Base-by-base conservation (phyloP, 768 basidiomycete genomes). In the Russula sp. region DNA sequence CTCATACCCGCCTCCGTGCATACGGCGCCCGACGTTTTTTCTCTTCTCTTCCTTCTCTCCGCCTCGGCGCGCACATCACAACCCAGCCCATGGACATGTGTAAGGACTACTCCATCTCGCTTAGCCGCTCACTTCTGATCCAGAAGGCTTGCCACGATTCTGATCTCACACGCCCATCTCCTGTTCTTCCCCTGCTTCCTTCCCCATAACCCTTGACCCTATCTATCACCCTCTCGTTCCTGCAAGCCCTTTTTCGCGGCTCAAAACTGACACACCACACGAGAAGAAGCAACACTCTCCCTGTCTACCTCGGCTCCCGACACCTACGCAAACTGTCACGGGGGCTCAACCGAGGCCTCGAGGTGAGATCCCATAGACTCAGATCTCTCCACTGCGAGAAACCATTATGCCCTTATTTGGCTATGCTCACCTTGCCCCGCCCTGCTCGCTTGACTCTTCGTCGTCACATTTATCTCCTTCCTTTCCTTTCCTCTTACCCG, bases 121-220 rank as follows among this genome's bases (percentile, higher is more conserved):
- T 59, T 63, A 63, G 61, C 57, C 57, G 61, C 61, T 53, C 61
- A 54, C 42, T 62, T 58, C 50, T 45, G 13, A 46, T 62, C 61
- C 61, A 62, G 61, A 62, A 62, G 29, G 32, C 50, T 18, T 47
- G 61, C 61, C 61, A 63, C 62, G 57, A 63, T 63, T 63, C 62
- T 63, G 62, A 63, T 63, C 62, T 59, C 62, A 63, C 62, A 63
- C 62, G 62, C 58, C 52, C 57, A 62, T 58, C 45, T 62, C 61
- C 55, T 42, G 35, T 34, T 29, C 35, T 16, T 45, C 41, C 46
- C 49, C 34, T 50, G 36, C 55, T 57, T 58, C 38, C 52, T 57
- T 58, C 14, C 36, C 25, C 45, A 32, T 38, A 58, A 58, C 61
- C 61, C 61, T 62, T 41, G 61, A 62, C 61, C 61, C 61, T 58